Percentiles rank a stretch among this genome's conserved stretches.
These are phyloP conservation scores for Phytophthora uliginosa DNA, from an alignment of 352 stramenopile species.

Conservation along the genomic window DNA sequence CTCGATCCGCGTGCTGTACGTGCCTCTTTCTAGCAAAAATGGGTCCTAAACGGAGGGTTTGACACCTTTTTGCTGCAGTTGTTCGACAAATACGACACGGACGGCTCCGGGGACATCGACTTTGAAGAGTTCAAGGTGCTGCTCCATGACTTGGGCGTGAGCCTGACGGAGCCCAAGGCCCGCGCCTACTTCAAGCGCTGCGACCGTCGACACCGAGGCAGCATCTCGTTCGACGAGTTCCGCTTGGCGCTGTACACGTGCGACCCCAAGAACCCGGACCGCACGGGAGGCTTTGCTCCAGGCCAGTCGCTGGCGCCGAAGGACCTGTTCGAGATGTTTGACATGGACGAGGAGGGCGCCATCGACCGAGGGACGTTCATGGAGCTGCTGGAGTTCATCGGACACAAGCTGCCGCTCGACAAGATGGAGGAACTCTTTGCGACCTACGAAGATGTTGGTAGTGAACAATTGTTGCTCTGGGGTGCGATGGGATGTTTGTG, in stretches of 20 bases:
- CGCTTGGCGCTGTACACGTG: slow-evolving; percentile 81
- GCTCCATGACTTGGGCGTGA: slow-evolving; percentile 64
- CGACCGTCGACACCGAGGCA: slow-evolving; percentile 64
- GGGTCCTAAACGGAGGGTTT: neutral
- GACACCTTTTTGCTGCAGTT: slow-evolving; percentile 47
- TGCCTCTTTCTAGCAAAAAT: slow-evolving; percentile 1
- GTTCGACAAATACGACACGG: slow-evolving; percentile 87
- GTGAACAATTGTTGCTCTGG: neutral
- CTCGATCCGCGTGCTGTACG: slow-evolving; percentile 62
- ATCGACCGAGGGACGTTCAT: slow-evolving; percentile 78
- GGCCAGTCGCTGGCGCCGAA: slow-evolving; percentile 80
- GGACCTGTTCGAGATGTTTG: slow-evolving; percentile 88
- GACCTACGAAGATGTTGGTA: slow-evolving; percentile 73
- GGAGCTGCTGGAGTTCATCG: slow-evolving; percentile 76
- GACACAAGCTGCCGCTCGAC: slow-evolving; percentile 68
- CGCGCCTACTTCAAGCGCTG: slow-evolving; percentile 85
- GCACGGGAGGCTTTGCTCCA: slow-evolving; percentile 73
- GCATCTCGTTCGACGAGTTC: slow-evolving; percentile 88
- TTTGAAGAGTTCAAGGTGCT: slow-evolving; percentile 84
- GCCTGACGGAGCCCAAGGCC: slow-evolving; percentile 75
- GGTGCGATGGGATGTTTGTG: neutral
- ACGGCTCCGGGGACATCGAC: slow-evolving; percentile 82
- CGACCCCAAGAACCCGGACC: slow-evolving; percentile 81
- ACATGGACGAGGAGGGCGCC: slow-evolving; percentile 71
- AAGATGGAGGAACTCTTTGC: slow-evolving; percentile 77